Conservation (phyloP, 2,329 filamentous ascomycete species). For the Aspergillus brunneoviolaceus region DNA sequence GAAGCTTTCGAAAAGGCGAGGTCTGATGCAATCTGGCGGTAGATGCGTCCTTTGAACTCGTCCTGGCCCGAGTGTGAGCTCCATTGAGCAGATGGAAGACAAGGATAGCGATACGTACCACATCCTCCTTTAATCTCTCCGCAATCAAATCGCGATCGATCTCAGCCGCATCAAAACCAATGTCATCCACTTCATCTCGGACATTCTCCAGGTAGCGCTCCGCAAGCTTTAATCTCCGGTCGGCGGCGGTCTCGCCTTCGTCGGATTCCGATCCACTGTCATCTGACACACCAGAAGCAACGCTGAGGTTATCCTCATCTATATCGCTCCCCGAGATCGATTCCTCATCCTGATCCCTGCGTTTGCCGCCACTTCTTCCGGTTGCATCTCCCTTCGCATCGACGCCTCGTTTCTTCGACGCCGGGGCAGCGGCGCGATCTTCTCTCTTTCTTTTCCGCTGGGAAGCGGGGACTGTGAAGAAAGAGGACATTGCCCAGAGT, state of each 20-base stretch:
- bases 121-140: constrained; percentile 85
- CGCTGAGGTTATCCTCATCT: constrained; percentile 61
- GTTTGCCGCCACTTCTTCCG: constrained; percentile 44
- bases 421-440: constrained; percentile 42
- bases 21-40: constrained; percentile 72
- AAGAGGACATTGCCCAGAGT: constrained; percentile 73
- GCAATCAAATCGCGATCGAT: constrained; percentile 92
- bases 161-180: constrained; percentile 89
- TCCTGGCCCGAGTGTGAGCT: constrained; percentile 47
- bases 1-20: constrained; percentile 68
- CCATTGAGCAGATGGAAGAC: neutral
- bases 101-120: constrained; percentile 48
- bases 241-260: constrained; percentile 78
- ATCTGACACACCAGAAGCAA: constrained; percentile 48
- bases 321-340: constrained; percentile 85
- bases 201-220: constrained; percentile 93
- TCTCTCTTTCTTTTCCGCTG: constrained; percentile 88
- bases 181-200: constrained; percentile 75
- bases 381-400: constrained; percentile 33
- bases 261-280: constrained; percentile 68
- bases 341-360: constrained; percentile 64
- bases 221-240: constrained; percentile 80
- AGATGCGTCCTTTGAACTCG: constrained; percentile 86
- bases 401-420: constrained; percentile 48
- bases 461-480: constrained; percentile 85